These are phyloP conservation scores for Pisolithus marmoratus DNA, from an alignment of 768 basidiomycete genomes.

Conservation along the genomic window DNA sequence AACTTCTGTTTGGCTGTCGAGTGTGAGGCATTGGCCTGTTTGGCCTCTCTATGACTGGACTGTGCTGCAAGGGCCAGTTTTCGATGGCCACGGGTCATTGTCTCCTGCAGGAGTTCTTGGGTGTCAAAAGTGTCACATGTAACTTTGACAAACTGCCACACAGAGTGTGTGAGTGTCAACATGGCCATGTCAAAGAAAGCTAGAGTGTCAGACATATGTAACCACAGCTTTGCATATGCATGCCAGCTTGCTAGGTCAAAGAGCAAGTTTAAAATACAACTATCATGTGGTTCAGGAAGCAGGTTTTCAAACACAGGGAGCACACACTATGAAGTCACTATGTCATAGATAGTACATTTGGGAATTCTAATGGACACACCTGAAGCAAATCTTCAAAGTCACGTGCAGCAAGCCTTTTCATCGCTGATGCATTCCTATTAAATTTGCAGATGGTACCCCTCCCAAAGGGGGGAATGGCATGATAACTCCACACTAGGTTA, in stretches of 20 bases:
- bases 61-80: too few species aligned
- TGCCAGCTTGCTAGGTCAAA: slow-evolving; percentile 31
- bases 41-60: too few species aligned
- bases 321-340: slow-evolving; percentile 23
- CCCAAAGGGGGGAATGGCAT: slow-evolving; percentile 28
- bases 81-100: not conserved
- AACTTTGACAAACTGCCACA: too few species aligned
- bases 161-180: too few species aligned
- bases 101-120: not conserved
- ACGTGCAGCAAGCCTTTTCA: slow-evolving; percentile 31
- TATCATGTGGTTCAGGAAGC: slow-evolving; percentile 20
- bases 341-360: not conserved
- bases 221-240: slow-evolving; percentile 28
- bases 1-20: too few species aligned
- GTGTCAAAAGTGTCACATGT: not conserved
- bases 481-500: slow-evolving; percentile 26
- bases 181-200: slow-evolving; percentile 9
- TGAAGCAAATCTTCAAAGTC: slow-evolving; percentile 36
- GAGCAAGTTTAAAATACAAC: slow-evolving; percentile 15
- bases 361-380: not conserved
- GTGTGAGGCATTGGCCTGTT: too few species aligned
- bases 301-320: slow-evolving; percentile 36
- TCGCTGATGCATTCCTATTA: slow-evolving; percentile 24
- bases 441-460: slow-evolving; percentile 26
- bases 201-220: slow-evolving; percentile 24